A percentile compares a stretch with the other conserved stretches of the same genome.
Conservation (phyloP, 2,329 filamentous ascomycete genomes). For the Penicillium hesseltinei region DNA sequence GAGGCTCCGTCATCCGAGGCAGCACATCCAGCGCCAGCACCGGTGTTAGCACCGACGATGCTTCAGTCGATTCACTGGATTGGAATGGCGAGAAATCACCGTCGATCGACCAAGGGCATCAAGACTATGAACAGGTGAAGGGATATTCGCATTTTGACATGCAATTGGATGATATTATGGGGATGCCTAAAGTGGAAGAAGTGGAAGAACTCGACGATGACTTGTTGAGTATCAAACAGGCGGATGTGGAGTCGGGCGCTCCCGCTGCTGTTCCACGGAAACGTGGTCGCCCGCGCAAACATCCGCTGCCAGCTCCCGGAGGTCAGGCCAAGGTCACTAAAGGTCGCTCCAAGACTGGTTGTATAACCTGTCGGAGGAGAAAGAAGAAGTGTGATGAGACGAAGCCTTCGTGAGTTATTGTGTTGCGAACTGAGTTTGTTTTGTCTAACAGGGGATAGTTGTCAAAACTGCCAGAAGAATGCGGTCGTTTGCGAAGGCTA, state of each 20-base stretch:
- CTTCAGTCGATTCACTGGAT: constrained; percentile 31
- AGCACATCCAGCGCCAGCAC: constrained; percentile 27
- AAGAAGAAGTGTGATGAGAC: constrained; percentile 60
- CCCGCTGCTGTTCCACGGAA: constrained; percentile 52
- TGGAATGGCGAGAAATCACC: constrained; percentile 29
- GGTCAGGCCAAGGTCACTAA: constrained; percentile 71
- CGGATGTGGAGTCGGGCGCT: constrained; percentile 33
- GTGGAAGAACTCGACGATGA: constrained; percentile 52
- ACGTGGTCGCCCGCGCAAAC: constrained; percentile 79
- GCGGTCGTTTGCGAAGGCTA: constrained; percentile 90
- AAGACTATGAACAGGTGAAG: constrained; percentile 20
- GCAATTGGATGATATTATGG: constrained; percentile 35
- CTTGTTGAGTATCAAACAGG: constrained; percentile 32
- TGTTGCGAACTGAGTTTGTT: not conserved
- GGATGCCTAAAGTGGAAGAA: constrained; percentile 55
- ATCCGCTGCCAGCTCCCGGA: constrained; percentile 62
- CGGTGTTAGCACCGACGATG: constrained; percentile 36
- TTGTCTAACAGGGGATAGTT: constrained; percentile 21
- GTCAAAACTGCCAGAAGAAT: constrained; percentile 86
- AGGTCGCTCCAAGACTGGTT: constrained; percentile 61
- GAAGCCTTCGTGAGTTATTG: constrained; percentile 40
- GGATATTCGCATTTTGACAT: constrained; percentile 27
- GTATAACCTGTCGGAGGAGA: constrained; percentile 58
- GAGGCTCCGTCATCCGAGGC: constrained; percentile 31
- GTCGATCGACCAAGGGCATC: constrained; percentile 20